Percentiles rank a stretch among this genome's conserved stretches.
Conservation (phyloP, 148 eudicot genomes). For the Suaeda aralocaspica region DNA sequence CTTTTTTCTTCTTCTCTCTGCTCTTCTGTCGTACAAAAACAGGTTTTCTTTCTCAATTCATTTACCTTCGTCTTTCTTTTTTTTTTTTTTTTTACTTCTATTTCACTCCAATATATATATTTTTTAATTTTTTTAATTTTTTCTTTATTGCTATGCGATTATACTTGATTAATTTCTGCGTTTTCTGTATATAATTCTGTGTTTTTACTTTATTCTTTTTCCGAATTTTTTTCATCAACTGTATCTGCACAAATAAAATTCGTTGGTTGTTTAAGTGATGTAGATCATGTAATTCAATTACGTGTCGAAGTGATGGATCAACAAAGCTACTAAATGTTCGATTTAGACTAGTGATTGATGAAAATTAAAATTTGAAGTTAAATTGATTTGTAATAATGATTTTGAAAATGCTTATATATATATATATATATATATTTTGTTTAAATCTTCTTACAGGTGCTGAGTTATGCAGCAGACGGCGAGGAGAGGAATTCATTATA, state of each 20-base stretch:
- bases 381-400: no score
- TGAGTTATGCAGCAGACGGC: slow-evolving; percentile 55
- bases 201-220: no score
- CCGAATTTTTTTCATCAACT: no score
- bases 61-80: neutral
- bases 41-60: neutral
- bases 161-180: neutral
- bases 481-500: slow-evolving; percentile 63
- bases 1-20: neutral
- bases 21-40: neutral
- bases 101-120: neutral
- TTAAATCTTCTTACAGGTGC: neutral
- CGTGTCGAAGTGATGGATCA: no score
- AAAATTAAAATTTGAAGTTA: no score
- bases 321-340: no score
- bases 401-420: neutral
- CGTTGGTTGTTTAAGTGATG: no score
- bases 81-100: neutral
- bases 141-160: neutral
- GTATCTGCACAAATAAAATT: no score
- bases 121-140: neutral
- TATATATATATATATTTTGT: no score
- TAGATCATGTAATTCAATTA: no score
- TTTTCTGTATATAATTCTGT: neutral
- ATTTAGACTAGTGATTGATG: no score